phyloP scores from a whole-genome alignment of 148 eudicot species.

The Dianthus caryophyllus region DNA sequence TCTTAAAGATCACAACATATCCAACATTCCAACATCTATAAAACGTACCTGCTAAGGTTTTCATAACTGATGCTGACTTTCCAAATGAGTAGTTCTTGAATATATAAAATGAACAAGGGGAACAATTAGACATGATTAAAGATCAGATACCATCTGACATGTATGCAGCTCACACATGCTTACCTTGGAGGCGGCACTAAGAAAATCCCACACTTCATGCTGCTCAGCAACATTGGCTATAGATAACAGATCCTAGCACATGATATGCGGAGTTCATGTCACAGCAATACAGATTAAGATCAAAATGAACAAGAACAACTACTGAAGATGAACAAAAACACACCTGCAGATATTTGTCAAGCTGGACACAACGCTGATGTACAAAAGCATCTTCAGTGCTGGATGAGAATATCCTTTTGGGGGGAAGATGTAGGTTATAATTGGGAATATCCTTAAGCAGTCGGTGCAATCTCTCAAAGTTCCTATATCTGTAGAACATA shows the following conservation, averaged over 20 bases:
- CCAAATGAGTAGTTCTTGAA: slow-evolving; percentile 91
- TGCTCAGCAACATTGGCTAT: slow-evolving; percentile 99
- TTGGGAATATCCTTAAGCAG: slow-evolving; percentile 94
- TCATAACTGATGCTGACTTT: slow-evolving; percentile 87
- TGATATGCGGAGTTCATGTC: slow-evolving; percentile 12
- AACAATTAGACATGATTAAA: slow-evolving; percentile 7
- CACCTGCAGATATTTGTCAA: slow-evolving; percentile 92
- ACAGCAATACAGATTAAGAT: not conserved
- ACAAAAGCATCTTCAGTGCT: slow-evolving; percentile 99
- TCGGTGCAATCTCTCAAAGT: slow-evolving; percentile 92
- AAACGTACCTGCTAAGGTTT: slow-evolving; percentile 71
- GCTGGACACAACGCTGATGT: slow-evolving; percentile 97
- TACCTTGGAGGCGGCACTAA: slow-evolving; percentile 89
- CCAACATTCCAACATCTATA: too few species aligned
- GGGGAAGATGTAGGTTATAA: slow-evolving; percentile 89
- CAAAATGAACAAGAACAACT: not conserved
- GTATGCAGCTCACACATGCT: slow-evolving; percentile 16
- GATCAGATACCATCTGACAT: not conserved
- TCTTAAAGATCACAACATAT: not conserved
- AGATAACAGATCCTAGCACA: slow-evolving; percentile 81
- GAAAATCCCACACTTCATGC: slow-evolving; percentile 98
- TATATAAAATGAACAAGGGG: slow-evolving; percentile 4
- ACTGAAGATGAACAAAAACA: slow-evolving; percentile 18
- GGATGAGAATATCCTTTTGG: slow-evolving; percentile 97
- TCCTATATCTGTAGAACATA: slow-evolving; percentile 58